Percentiles rank a stretch among this genome's conserved stretches.
phyloP scores from a whole-genome alignment of 495 filamentous ascomycete species.

The Baudoinia panamericana region DNA sequence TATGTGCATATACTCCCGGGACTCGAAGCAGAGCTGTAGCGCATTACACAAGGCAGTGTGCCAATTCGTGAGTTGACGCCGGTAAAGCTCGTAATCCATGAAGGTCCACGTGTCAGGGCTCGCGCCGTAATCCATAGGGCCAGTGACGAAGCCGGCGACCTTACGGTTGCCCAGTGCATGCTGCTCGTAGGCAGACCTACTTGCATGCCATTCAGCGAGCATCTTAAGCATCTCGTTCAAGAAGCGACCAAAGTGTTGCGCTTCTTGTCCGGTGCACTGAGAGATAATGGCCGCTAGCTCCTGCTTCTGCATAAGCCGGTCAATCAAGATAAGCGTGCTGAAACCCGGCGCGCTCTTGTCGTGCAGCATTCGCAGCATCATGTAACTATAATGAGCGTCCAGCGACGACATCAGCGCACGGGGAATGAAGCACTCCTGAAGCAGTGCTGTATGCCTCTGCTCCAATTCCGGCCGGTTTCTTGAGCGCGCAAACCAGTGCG shows the following conservation, averaged over 20 bases:
- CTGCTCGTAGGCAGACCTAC: constrained; percentile 62
- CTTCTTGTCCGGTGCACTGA: constrained; percentile 74
- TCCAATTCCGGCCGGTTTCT: constrained; percentile 51
- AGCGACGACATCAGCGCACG: constrained; percentile 68
- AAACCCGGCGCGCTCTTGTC: constrained; percentile 70
- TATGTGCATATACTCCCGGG: constrained; percentile 91
- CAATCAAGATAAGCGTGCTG: constrained; percentile 69
- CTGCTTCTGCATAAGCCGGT: constrained; percentile 70
- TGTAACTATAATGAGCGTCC: constrained; percentile 78
- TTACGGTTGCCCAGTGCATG: constrained; percentile 58
- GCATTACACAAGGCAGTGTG: constrained; percentile 64
- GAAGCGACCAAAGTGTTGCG: constrained; percentile 81
- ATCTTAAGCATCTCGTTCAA: constrained; percentile 67
- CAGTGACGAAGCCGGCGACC: constrained; percentile 55
- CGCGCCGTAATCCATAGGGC: constrained; percentile 45
- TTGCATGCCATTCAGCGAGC: constrained; percentile 69
- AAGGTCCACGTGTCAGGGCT: constrained; percentile 38
- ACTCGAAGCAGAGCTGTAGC: constrained; percentile 59
- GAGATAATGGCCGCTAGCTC: constrained; percentile 70
- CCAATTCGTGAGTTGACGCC: constrained; percentile 76
- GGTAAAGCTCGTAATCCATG: constrained; percentile 74
- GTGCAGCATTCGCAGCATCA: constrained; percentile 76
- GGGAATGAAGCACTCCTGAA: constrained; percentile 85
- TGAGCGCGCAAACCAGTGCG: constrained; percentile 56
- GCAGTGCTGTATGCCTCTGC: constrained; percentile 47